phyloP scores from a whole-genome alignment of 345 rosid species.

The Streptanthus diversifolius region DNA sequence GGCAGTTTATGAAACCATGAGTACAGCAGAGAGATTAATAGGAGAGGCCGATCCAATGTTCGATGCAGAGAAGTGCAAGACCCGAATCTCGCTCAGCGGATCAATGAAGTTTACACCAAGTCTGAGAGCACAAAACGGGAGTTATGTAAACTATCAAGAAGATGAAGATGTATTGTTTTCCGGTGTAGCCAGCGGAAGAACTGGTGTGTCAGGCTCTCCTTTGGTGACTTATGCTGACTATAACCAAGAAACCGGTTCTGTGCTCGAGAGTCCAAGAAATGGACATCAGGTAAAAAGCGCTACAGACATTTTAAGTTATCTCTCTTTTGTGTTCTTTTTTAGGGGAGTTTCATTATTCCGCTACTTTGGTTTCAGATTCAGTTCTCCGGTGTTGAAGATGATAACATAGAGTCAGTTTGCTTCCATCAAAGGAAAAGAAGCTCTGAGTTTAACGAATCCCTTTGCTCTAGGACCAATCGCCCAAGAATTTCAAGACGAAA shows the following conservation, averaged over 20 bases:
- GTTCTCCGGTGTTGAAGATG: slow-evolving; percentile 43
- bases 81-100: slow-evolving; percentile 1
- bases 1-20: slow-evolving; percentile 84
- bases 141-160: slow-evolving; percentile 61
- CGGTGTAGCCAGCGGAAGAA: slow-evolving; percentile 45
- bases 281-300: slow-evolving; percentile 55
- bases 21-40: slow-evolving; percentile 65
- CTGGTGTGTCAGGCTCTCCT: slow-evolving; percentile 39
- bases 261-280: slow-evolving; percentile 43
- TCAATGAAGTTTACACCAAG: slow-evolving; percentile 49
- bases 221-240: slow-evolving; percentile 35
- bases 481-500: slow-evolving; percentile 47
- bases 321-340: not conserved
- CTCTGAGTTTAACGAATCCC: slow-evolving; percentile 58
- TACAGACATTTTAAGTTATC: not conserved
- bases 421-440: slow-evolving; percentile 76
- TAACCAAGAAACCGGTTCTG: slow-evolving; percentile 46
- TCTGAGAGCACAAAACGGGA: slow-evolving; percentile 47
- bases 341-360: not conserved
- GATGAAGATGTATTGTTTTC: slow-evolving; percentile 77
- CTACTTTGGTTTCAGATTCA: slow-evolving; percentile 54
- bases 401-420: slow-evolving; percentile 44
- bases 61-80: slow-evolving; percentile 36
- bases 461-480: slow-evolving; percentile 32
- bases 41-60: slow-evolving; percentile 44